Base-by-base conservation (phyloP, 495 filamentous ascomycete species). In the Neurospora tetrasperma region DNA sequence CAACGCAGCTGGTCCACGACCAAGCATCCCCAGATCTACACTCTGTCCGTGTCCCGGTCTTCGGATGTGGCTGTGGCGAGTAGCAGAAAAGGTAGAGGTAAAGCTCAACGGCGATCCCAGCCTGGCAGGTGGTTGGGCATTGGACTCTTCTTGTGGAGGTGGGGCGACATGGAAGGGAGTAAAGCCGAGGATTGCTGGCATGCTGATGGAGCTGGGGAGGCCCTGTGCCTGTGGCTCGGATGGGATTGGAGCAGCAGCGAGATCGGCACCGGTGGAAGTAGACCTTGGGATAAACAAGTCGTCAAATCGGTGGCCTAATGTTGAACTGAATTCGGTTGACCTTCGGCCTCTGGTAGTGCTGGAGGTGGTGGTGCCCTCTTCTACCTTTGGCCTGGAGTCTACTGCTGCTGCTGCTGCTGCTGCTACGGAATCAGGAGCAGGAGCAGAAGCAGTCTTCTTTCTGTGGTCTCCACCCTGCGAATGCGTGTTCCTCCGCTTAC, bases 91-190 rank as follows among this genome's bases (percentile, higher is more conserved):
- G 75, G 83, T 87, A 69, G 82, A 80, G 75, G 83, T 85, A 1
- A 84, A 82, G 59, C 75, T 78, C 20, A 87, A 87, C 0, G 86
- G 87, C 7, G 87, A 88, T 40, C 87, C 86, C 4, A 88, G 79
- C 16, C 86, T 83, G 39, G 78, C 76, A 68, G 75, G 77, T 14
- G 76, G 76, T 9, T 80, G 82, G 8, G 78, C 79, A 7, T 72
- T 73, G 7, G 78, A 76, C 38, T 79, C 44, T 23, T 75, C 75
- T 11, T 74, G 71, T 18, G 73, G 72, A 1, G 20, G 5, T 62
- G 16, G 54, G 4, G 20, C 6, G 1, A 62, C 3, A 1, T 9
- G 54, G 27, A 66, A 12, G 12, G 54, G 54, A 5, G 54, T 66
- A 2, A 66, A 14, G 9, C 27, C 54, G 27, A 66, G 54, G 27